These are phyloP conservation scores for Boletus tylopilopsis DNA, from an alignment of 768 basidiomycete species.

Conservation along the genomic window DNA sequence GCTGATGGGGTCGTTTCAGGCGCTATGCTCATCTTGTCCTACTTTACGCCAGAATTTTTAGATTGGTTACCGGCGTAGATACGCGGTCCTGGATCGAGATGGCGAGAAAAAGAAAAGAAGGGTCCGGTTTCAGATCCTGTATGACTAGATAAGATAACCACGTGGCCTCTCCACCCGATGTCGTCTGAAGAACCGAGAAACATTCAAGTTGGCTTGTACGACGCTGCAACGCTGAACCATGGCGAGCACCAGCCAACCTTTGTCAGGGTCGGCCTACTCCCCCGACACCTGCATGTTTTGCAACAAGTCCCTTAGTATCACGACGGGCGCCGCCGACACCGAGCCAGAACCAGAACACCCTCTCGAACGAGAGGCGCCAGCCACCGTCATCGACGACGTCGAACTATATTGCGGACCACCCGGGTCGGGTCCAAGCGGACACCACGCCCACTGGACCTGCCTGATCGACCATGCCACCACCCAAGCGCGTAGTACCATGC, in stretches of 20 bases:
- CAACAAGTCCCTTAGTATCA: constrained; percentile 12
- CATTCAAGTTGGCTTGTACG: no score
- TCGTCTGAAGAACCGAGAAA: no score
- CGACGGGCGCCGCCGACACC: neutral
- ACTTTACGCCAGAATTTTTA: constrained; percentile 96
- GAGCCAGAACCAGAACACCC: constrained; percentile 2
- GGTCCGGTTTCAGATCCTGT: no score
- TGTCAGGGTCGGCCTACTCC: constrained; percentile 9
- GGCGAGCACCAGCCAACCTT: constrained; percentile 3
- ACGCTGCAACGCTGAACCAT: neutral
- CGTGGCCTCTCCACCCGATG: no score
- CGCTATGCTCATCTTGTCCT: constrained; percentile 85
- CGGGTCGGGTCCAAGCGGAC: constrained; percentile 18
- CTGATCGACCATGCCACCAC: constrained; percentile 20
- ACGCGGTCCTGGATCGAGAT: neutral
- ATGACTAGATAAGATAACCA: constrained; percentile 8
- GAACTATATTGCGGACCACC: constrained; percentile 22
- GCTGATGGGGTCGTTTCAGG: constrained; percentile 47
- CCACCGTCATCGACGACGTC: constrained; percentile 22
- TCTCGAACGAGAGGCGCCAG: neutral
- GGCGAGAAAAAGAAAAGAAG: neutral
- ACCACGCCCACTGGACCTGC: constrained; percentile 28
- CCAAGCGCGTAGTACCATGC: neutral
- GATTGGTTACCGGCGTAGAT: constrained; percentile 62
- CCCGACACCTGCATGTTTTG: constrained; percentile 27